These are phyloP conservation scores for Coniferiporia sulphurascens DNA, from an alignment of 1,284 basidiomycete genomes.

Conservation along the genomic window DNA sequence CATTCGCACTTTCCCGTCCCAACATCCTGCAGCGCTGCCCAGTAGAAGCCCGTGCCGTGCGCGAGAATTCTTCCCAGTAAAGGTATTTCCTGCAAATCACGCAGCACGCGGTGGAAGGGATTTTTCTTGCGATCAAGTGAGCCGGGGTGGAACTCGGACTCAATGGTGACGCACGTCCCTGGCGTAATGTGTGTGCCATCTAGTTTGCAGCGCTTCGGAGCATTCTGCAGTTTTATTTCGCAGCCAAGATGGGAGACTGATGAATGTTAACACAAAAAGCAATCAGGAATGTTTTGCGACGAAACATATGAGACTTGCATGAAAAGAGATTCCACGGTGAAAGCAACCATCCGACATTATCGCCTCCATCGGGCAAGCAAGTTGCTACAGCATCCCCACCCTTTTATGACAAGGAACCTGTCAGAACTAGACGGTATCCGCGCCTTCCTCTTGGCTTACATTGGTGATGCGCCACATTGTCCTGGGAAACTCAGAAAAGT, in stretches of 20 bases:
- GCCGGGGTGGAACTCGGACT: constrained; percentile 16
- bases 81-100: constrained; percentile 15
- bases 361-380: constrained; percentile 24
- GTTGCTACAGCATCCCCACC: constrained; percentile 25
- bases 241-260: constrained; percentile 21
- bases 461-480: constrained; percentile 29
- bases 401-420: constrained; percentile 2
- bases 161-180: constrained; percentile 22
- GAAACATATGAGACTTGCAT: constrained; percentile 15
- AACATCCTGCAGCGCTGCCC: constrained; percentile 21
- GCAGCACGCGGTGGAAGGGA: constrained; percentile 3
- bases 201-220: constrained; percentile 16
- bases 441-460: constrained; percentile 5
- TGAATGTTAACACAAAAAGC: not conserved
- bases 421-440: not conserved
- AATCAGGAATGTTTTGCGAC: not conserved
- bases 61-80: constrained; percentile 20
- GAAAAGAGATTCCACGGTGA: constrained; percentile 25
- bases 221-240: constrained; percentile 19
- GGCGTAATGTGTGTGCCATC: constrained; percentile 21
- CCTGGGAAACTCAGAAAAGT: constrained; percentile 21
- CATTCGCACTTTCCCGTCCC: constrained; percentile 21
- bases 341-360: constrained; percentile 21
- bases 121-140: constrained; percentile 5
- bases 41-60: constrained; percentile 23